Percentiles rank a stretch among this genome's conserved stretches.
phyloP scores from a whole-genome alignment of 768 basidiomycete species.

The Leccinum longicurvipes region DNA sequence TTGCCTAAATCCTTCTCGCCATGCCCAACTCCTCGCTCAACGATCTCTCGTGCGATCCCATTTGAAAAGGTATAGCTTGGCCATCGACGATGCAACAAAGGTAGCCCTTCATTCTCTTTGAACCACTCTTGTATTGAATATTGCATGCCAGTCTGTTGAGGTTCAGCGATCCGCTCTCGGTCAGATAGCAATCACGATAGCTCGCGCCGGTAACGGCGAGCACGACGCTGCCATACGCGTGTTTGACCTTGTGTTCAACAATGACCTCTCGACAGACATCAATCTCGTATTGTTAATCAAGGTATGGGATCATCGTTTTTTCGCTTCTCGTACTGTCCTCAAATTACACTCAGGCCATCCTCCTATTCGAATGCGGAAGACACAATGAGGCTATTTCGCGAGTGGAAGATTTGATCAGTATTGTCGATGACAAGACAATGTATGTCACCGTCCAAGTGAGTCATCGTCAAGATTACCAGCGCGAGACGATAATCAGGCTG shows the following conservation, averaged over 20 bases:
- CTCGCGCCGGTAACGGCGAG: background rate
- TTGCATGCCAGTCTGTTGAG: background rate
- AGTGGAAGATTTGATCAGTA: background rate
- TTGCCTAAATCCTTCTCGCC: background rate
- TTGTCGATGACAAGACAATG: background rate
- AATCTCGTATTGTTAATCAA: slow-evolving; percentile 11
- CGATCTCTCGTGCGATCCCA: background rate
- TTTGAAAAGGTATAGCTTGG: background rate
- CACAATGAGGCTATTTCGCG: slow-evolving; percentile 7
- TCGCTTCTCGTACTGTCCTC: background rate
- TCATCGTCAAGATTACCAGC: rapidly evolving
- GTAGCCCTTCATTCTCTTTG: background rate
- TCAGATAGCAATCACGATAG: slow-evolving; percentile 8
- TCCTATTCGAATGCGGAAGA: slow-evolving; percentile 7
- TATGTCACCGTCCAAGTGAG: slow-evolving; percentile 4
- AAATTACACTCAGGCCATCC: background rate
- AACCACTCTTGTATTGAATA: background rate
- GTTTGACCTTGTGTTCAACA: slow-evolving; percentile 11
- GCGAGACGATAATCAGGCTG: background rate
- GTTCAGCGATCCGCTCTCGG: slow-evolving; percentile 4
- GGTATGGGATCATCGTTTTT: background rate
- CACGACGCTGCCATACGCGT: background rate
- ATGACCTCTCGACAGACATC: background rate
- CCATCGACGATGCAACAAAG: slow-evolving; percentile 4
- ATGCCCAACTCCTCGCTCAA: background rate